phyloP scores from a whole-genome alignment of 495 filamentous ascomycete genomes.

The Penicillium dipodomyicola region DNA sequence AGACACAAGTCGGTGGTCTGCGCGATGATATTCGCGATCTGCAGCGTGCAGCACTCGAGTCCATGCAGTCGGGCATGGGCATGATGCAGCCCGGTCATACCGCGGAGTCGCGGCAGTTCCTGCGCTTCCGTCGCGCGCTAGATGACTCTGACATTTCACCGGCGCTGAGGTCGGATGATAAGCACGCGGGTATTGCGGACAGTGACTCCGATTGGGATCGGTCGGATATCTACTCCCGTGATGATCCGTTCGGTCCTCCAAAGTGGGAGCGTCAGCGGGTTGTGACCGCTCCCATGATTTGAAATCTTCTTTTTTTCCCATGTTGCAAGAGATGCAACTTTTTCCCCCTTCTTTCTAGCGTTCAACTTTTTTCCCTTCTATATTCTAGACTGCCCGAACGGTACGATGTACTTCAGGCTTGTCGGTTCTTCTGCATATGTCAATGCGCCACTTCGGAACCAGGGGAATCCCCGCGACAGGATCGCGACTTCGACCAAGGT shows the following conservation, averaged over 20 bases:
- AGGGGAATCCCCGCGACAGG: conserved; percentile 17
- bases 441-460: background rate
- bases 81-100: conserved; percentile 42
- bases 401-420: background rate
- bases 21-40: conserved; percentile 51
- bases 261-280: conserved; percentile 26
- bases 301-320: background rate
- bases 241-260: conserved; percentile 24
- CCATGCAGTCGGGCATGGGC: conserved; percentile 25
- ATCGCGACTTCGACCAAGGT: conserved; percentile 23
- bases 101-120: conserved; percentile 36
- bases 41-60: conserved; percentile 34
- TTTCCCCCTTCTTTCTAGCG: background rate
- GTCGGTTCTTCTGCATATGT: background rate
- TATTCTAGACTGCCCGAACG: background rate
- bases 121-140: conserved; percentile 29
- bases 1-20: conserved; percentile 50
- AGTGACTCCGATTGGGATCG: conserved; percentile 25
- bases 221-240: conserved; percentile 6
- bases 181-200: conserved; percentile 13
- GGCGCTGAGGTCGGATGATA: conserved; percentile 15
- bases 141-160: conserved; percentile 23
- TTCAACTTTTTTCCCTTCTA: background rate
- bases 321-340: background rate
- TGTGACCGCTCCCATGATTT: conserved; percentile 26